Percentiles rank a stretch among this genome's conserved stretches.
Evolutionary conservation across 2,329 filamentous ascomycete genomes (phyloP).

Genomic region (Epichloe gansuensis): DNA sequence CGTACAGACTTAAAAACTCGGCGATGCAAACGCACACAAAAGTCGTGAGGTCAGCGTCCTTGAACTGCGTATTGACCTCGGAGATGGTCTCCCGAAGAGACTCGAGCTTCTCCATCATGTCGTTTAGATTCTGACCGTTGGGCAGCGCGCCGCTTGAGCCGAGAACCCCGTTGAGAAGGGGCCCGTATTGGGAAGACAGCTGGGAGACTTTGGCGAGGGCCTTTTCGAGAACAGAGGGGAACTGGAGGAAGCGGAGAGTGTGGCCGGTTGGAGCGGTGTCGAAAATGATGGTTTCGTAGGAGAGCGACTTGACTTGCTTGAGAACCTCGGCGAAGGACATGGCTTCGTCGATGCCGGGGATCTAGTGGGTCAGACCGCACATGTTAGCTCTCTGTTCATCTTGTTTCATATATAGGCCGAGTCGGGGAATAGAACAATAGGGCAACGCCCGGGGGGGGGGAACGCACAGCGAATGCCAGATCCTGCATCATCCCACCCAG

Average conservation of each 20-base stretch:
- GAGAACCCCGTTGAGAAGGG: constrained; percentile 86
- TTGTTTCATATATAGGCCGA: neutral
- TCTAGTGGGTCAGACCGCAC: constrained; percentile 36
- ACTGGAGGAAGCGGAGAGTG: constrained; percentile 96
- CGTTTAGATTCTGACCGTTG: constrained; percentile 83
- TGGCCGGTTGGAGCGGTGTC: constrained; percentile 96
- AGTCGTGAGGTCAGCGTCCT: constrained; percentile 87
- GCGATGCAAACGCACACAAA: constrained; percentile 98
- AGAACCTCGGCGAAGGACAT: constrained; percentile 99
- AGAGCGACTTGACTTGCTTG: constrained; percentile 97
- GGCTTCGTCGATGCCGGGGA: constrained; percentile 95
- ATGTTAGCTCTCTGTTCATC: neutral
- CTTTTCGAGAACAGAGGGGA: constrained; percentile 95
- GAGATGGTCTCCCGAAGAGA: constrained; percentile 81
- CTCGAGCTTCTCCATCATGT: constrained; percentile 92
- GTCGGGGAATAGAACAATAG: too few relatives aligned
- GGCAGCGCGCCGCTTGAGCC: constrained; percentile 63
- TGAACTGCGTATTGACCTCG: constrained; percentile 97
- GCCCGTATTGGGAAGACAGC: constrained; percentile 86
- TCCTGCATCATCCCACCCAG: constrained; percentile 98
- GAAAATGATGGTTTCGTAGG: constrained; percentile 98
- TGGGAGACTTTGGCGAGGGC: constrained; percentile 94
- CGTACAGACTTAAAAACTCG: constrained; percentile 91
- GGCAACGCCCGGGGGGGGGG: neutral
- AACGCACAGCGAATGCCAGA: constrained; percentile 75